phyloP scores from a whole-genome alignment of 768 basidiomycete species.

The Lactarius sp. region DNA sequence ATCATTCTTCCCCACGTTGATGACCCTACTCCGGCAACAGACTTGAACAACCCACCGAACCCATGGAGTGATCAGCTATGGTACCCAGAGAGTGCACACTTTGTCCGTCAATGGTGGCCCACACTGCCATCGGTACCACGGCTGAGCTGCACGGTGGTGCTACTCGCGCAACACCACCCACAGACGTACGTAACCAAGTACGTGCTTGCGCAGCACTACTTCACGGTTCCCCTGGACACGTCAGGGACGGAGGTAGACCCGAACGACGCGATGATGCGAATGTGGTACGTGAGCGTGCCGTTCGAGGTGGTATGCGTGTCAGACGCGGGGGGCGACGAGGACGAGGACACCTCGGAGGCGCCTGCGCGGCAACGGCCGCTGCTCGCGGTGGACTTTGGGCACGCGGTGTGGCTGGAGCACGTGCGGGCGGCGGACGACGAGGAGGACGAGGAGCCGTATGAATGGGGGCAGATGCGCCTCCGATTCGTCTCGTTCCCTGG shows the following conservation, averaged over 20 bases:
- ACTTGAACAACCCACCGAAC: conserved; percentile 34
- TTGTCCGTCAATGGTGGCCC: conserved; percentile 81
- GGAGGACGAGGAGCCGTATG: conserved; percentile 29
- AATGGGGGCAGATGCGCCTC: conserved; percentile 44
- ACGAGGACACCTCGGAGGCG: conserved; percentile 38
- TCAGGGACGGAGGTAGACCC: conserved; percentile 23
- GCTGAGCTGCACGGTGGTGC: conserved; percentile 67
- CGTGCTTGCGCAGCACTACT: conserved; percentile 72
- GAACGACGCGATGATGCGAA: conserved; percentile 55
- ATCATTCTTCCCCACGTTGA: conserved; percentile 6
- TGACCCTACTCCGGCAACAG: conserved; percentile 1
- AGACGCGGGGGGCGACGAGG: conserved; percentile 38
- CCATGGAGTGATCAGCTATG: conserved; percentile 64
- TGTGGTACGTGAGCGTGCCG: conserved; percentile 67
- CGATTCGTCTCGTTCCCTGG: conserved; percentile 71
- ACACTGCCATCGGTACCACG: conserved; percentile 56
- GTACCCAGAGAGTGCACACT: conserved; percentile 72
- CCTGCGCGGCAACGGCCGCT: conserved; percentile 52
- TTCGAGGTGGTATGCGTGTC: conserved; percentile 68
- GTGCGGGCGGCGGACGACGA: conserved; percentile 33
- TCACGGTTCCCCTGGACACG: conserved; percentile 54
- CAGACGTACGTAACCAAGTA: conserved; percentile 54
- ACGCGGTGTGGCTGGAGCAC: conserved; percentile 80
- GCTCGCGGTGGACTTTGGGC: conserved; percentile 79
- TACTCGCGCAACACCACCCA: conserved; percentile 60